A percentile compares a stretch with the other conserved stretches of the same genome.
These are phyloP conservation scores for Pisolithus orientalis DNA, from an alignment of 768 basidiomycete species.

Conservation along the genomic window DNA sequence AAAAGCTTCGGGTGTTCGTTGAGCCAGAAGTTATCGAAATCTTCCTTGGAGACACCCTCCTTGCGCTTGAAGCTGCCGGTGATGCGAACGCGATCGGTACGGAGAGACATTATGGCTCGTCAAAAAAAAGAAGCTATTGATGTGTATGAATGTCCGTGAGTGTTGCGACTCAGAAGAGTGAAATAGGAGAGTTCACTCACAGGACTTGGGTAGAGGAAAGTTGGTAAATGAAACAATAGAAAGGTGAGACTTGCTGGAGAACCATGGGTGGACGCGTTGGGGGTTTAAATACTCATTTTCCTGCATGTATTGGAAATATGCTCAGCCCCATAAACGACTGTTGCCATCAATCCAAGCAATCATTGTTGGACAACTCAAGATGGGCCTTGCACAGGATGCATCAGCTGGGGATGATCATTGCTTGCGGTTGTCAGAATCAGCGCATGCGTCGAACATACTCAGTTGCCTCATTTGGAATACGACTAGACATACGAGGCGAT, in stretches of 20 bases:
- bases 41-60: slow-evolving; percentile 21
- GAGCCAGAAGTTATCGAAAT: slow-evolving; percentile 28
- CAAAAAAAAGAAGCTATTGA: background rate
- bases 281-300: background rate
- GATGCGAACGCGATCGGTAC: slow-evolving; percentile 27
- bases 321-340: too few relatives aligned
- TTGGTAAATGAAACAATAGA: background rate
- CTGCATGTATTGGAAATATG: background rate
- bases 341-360: too few relatives aligned
- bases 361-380: too few relatives aligned
- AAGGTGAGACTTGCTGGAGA: background rate
- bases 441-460: too few relatives aligned
- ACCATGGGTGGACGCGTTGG: background rate
- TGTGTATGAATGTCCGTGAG: background rate
- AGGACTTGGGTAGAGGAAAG: background rate
- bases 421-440: too few relatives aligned
- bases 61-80: slow-evolving; percentile 23
- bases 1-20: slow-evolving; percentile 24
- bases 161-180: background rate
- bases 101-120: slow-evolving; percentile 11
- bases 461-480: too few relatives aligned
- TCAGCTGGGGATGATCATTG: too few relatives aligned
- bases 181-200: background rate
- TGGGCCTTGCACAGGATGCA: too few relatives aligned
- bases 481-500: too few relatives aligned